Base-by-base conservation (phyloP, 2,329 filamentous ascomycete genomes). In the Penicillium sp. region DNA sequence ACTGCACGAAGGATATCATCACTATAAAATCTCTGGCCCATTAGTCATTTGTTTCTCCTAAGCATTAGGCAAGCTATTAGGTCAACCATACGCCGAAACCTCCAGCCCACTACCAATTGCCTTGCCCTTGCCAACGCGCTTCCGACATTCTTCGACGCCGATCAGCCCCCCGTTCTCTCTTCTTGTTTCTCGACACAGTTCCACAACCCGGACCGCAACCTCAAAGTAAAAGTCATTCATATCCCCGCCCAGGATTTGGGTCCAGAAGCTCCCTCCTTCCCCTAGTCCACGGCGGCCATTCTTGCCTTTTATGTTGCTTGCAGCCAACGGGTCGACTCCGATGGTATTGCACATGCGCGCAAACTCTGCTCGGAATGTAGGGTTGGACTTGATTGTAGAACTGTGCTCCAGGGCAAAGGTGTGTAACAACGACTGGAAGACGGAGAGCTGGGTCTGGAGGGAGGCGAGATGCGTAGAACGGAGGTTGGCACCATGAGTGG, bases 151-250 rank as follows among this genome's bases (percentile, higher is more conserved):
- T 43, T 84, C 80, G 18, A 97, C 83, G 11, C 89, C 89, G 51
- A 99, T 90, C 67, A 99, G 79, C 0, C 94, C 94, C 6, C 94
- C 94, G 71, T 99, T 99, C 75, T 97, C 93, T 4, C 84, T 85
- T 50, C 94, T 82, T 43, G 92, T 97, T 50, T 88, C 85, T 6
- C 91, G 82, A 71, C 94, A 99, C 7, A 97, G 86, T 74, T 97
- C 93, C 6, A 99, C 94, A 1, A 97, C 89, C 48, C 90, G 84
- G n/a, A 97, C 93, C 1, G 92, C 94, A 44, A 99, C 85, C 78
- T 96, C 93, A 74, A 97, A 97, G 77, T 97, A 99, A 71, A 99
- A 99, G 74, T 99, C 94, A 71, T 97, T 96, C 64, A 99, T 92
- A 66, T 87, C 92, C 56, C 89, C 85, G 27, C 94, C 94, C 20